Conservation (phyloP, 805 yeast species). For the Zygosaccharomyces gambellarensis region DNA sequence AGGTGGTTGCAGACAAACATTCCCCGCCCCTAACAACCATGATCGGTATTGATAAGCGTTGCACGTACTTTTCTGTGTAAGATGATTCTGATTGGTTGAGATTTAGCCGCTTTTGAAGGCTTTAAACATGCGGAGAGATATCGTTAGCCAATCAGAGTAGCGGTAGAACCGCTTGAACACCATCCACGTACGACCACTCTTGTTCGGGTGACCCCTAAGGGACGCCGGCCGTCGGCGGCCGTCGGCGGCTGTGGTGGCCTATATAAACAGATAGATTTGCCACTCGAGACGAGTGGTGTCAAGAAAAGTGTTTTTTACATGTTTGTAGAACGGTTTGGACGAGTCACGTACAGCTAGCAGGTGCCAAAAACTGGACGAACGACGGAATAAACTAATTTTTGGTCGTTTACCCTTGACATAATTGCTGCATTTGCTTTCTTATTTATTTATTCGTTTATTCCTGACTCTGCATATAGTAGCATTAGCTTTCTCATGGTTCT, state of each 20-base stretch:
- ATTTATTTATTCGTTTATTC: conserved; percentile 4
- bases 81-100: conserved; percentile 4
- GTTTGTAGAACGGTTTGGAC: background rate
- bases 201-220: conserved; percentile 1
- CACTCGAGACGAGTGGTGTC: background rate
- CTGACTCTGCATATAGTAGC: background rate
- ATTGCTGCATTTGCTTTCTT: background rate
- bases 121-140: background rate
- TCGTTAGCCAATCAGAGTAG: background rate
- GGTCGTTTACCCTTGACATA: background rate
- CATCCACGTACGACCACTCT: background rate
- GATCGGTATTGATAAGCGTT: background rate
- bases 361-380: background rate
- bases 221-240: background rate
- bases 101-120: conserved; percentile 1
- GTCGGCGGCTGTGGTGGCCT: conserved; percentile 3
- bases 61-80: conserved; percentile 3
- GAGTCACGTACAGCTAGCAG: background rate
- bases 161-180: background rate
- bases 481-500: conserved; percentile 8
- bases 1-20: background rate
- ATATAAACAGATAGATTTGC: conserved; percentile 3
- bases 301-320: background rate
- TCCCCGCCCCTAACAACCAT: background rate
- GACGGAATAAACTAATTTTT: background rate